phyloP scores from a whole-genome alignment of 345 rosid genomes.

The Geranium rotundifolium region DNA sequence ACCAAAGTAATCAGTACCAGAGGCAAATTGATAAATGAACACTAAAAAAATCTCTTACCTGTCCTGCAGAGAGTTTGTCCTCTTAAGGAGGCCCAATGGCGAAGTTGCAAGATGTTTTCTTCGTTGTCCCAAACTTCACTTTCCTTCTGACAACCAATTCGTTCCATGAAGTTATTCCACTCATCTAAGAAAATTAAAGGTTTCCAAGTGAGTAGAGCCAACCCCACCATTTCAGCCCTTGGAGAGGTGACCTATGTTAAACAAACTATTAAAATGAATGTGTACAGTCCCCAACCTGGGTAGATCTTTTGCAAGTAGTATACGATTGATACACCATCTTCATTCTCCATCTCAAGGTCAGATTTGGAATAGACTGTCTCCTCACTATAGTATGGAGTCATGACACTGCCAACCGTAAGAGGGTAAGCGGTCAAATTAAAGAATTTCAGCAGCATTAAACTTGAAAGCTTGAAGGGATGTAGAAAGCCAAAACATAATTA shows the following conservation, averaged over 20 bases:
- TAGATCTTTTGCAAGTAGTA: constrained; percentile 93
- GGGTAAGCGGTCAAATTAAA: background rate
- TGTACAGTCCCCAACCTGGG: constrained; percentile 47
- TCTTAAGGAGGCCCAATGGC: constrained; percentile 94
- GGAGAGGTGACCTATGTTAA: constrained; percentile 5
- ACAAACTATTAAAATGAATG: constrained; percentile 1
- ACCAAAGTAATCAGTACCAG: background rate
- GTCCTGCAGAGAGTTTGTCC: constrained; percentile 95
- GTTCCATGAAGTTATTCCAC: constrained; percentile 93
- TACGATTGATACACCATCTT: constrained; percentile 89
- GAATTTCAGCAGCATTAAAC: background rate
- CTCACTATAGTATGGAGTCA: constrained; percentile 96
- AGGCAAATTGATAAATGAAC: background rate
- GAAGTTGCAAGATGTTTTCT: constrained; percentile 84
- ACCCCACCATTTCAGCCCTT: background rate
- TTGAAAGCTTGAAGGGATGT: background rate
- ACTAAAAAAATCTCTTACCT: constrained; percentile 24
- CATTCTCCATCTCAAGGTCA: constrained; percentile 94
- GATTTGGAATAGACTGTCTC: constrained; percentile 85
- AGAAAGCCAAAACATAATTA: background rate
- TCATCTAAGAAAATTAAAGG: constrained; percentile 46
- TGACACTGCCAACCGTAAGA: constrained; percentile 46
- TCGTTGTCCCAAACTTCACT: constrained; percentile 70
- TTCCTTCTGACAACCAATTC: constrained; percentile 63
- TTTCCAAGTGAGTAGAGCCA: constrained; percentile 1